phyloP scores from a whole-genome alignment of 2,329 filamentous ascomycete species.

The Xylariaceae sp. region DNA sequence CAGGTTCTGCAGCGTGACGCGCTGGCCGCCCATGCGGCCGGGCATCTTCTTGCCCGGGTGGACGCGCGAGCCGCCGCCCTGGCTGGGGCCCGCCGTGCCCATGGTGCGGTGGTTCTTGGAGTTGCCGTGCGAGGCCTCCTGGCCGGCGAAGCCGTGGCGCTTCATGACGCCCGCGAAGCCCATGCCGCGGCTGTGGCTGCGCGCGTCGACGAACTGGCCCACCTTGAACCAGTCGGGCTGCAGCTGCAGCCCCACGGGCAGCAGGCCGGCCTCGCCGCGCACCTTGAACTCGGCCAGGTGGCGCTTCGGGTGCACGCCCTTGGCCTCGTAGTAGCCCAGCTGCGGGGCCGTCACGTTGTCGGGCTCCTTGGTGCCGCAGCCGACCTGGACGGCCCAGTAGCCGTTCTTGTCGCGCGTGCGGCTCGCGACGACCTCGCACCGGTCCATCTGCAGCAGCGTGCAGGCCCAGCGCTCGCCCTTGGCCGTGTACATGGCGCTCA shows the following conservation, averaged over 20 bases:
- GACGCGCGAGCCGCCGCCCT: slow-evolving; percentile 88
- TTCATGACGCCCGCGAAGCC: slow-evolving; percentile 99
- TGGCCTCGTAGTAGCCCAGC: slow-evolving; percentile 80
- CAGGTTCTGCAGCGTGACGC: slow-evolving; percentile 84
- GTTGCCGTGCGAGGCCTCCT: slow-evolving; percentile 90
- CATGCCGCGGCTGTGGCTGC: slow-evolving; percentile 73
- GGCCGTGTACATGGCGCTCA: slow-evolving; percentile 83
- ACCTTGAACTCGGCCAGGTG: slow-evolving; percentile 85
- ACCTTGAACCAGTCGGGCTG: slow-evolving; percentile 84
- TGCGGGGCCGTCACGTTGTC: slow-evolving; percentile 73
- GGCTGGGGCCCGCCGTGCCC: slow-evolving; percentile 81
- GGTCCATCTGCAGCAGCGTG: slow-evolving; percentile 89
- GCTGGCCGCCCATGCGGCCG: slow-evolving; percentile 86
- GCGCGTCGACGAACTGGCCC: slow-evolving; percentile 85
- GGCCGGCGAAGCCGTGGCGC: slow-evolving; percentile 80
- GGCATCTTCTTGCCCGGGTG: slow-evolving; percentile 97
- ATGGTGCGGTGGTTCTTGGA: slow-evolving; percentile 89
- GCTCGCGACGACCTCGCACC: slow-evolving; percentile 80
- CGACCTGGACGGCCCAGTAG: slow-evolving; percentile 91
- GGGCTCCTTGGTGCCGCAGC: slow-evolving; percentile 64
- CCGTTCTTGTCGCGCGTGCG: slow-evolving; percentile 77
- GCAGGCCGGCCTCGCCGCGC: slow-evolving; percentile 60
- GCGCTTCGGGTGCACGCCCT: slow-evolving; percentile 76
- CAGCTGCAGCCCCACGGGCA: slow-evolving; percentile 68
- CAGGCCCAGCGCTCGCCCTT: slow-evolving; percentile 72